Base-by-base conservation (phyloP, 164 flowering plant species). In the Malania oleifera region DNA sequence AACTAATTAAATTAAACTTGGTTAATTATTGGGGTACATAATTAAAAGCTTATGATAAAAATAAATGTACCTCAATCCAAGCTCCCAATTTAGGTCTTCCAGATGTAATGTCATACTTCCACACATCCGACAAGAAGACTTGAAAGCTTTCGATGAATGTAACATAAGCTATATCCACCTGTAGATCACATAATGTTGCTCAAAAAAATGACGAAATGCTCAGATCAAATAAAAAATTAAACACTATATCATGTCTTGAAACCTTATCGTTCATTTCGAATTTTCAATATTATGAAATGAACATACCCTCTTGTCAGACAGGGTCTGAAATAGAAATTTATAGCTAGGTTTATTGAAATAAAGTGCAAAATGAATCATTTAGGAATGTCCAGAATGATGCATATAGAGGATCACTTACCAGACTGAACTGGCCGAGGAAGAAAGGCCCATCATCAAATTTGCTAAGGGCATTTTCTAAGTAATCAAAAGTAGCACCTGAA, bases 141-240 rank as follows among this genome's bases (percentile, higher is more conserved):
- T 76, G 77, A 47, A 69, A 70, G 62, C 85, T 80, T 67, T 82
- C 85, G 46, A 82, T 23, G 57, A 80, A 78, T 39, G 87, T 75
- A 62, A 70, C 63, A 59, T 76, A 82, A 10, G 76, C 85, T 31
- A 71, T 72, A 53, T 82, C 87, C 52, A 68, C 87, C 85, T 82
- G 75, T 50, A 63, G 23, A 63, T 28, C 31, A 57, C 9, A 59
- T 2, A 19, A 62, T 49, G 45, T 14, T 22, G 24, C 1, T 22
- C 27, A 38, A 23, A 26, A 55, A 24, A n/a, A n/a, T n/a, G n/a
- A n/a, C n/a, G n/a, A n/a, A n/a, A n/a, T n/a, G n/a, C n/a, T n/a
- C n/a, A n/a, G n/a, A n/a, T n/a, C n/a, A n/a, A n/a, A n/a, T n/a
- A n/a, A n/a, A n/a, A n/a, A n/a, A n/a, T n/a, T n/a, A n/a, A n/a